A percentile compares a stretch with the other conserved stretches of the same genome.
Conservation (phyloP, 768 basidiomycete species). For the Suillus subalutaceus region DNA sequence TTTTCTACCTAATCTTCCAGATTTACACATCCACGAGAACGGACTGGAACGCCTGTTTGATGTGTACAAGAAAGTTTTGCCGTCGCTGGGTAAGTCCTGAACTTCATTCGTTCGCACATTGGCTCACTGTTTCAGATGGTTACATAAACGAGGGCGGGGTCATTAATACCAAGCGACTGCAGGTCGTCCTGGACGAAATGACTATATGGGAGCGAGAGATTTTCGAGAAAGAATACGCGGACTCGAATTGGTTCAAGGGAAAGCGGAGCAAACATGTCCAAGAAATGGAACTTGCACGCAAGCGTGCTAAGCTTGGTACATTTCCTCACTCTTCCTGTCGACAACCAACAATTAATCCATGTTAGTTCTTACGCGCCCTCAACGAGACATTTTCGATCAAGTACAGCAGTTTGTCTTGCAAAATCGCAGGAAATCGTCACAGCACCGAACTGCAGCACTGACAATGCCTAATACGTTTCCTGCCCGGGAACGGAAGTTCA, state of each 20-base stretch:
- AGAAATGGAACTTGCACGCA: conserved; percentile 63
- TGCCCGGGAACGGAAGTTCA: conserved; percentile 79
- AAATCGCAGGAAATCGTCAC: conserved; percentile 38
- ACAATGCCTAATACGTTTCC: conserved; percentile 79
- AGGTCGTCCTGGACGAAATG: conserved; percentile 89
- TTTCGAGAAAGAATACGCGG: conserved; percentile 90
- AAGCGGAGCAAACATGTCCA: conserved; percentile 80
- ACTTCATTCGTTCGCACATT: not conserved
- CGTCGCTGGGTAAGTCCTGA: conserved; percentile 58
- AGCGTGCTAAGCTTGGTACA: conserved; percentile 66
- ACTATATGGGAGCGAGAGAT: conserved; percentile 84
- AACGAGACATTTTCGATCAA: conserved; percentile 77
- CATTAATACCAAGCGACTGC: conserved; percentile 80
- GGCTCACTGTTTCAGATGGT: conserved; percentile 57
- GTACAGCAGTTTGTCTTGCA: conserved; percentile 76
- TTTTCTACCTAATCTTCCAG: conserved; percentile 94
- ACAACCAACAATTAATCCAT: not conserved
- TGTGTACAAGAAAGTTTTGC: conserved; percentile 92
- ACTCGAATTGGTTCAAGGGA: conserved; percentile 92
- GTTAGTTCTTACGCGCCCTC: conserved; percentile 67
- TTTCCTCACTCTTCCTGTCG: conserved; percentile 13
- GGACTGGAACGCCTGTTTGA: conserved; percentile 92
- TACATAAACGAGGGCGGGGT: conserved; percentile 91
- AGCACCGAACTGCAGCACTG: conserved; percentile 44
- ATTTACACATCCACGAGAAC: conserved; percentile 97